Base-by-base conservation (phyloP, 176 grass and related monocot species). In the Aegilops umbellulata region DNA sequence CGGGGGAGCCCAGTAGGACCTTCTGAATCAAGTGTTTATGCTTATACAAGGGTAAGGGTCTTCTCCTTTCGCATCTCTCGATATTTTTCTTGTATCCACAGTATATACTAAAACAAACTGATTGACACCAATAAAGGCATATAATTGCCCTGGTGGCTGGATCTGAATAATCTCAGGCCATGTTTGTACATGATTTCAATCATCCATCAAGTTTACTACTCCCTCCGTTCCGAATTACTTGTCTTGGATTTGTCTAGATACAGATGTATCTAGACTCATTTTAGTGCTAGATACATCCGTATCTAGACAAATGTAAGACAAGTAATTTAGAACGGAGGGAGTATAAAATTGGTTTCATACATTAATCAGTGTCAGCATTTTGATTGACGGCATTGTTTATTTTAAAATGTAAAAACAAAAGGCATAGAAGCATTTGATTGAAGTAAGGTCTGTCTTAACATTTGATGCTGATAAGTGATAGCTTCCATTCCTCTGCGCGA, bases 1-100 rank as follows among this genome's bases (percentile, higher is more conserved):
- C 85, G 97, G 76, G 97, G 97, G 32, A 96, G 97, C 57, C 97
- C 97, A 15, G 76, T 79, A 15, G 89, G 88, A 25, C 97, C 97
- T 60, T 90, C 92, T 85, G 97, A 96, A 86, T 84, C 93, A 79
- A 84, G 97, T 32, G 97, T 99, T 82, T 99, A 99, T 87, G 97
- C 97, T 87, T 99, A 96, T 76, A 99, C 90, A 30, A 99, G 83
- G 92, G 97, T 99, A 91, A 85, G 63, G 29, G 13, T 75, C 46
- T 77, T 74, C 19, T 87, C 23, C 23, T 60, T 66, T 88, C 17
- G 3, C 1, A 15, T 26, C 2, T 2, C 57, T 79, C 12, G 1
- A 42, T 4, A 15, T 38, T n/a, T n/a, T n/a, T n/a, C n/a, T n/a
- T 68, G 0, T 32, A 58, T 34, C 66, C 0, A 20, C 30, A 27